Evolutionary conservation across 129 eudicot genomes (phyloP).

Genomic region (Gnaphalium uliginosum): DNA sequence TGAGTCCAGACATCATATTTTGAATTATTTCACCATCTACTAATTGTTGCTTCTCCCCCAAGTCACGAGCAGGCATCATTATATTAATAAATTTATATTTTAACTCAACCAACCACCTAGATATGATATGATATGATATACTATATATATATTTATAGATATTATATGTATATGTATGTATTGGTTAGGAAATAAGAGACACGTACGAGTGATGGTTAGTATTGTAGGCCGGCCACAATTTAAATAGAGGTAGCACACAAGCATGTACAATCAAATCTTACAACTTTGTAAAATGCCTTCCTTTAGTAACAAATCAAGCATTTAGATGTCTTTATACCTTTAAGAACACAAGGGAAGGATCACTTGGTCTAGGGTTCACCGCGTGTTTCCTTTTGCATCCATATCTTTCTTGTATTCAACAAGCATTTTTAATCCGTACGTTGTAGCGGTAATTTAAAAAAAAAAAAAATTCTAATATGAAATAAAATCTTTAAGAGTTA

Average conservation of each 20-base stretch:
- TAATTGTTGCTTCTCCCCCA: conserved; percentile 38
- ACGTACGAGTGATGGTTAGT: not conserved
- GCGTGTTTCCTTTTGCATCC: not conserved
- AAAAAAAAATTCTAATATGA: too few relatives aligned
- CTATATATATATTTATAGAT: not conserved
- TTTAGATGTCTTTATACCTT: conserved; percentile 25
- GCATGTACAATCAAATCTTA: not conserved
- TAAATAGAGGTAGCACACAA: conserved; percentile 22
- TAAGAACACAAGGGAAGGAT: conserved; percentile 24
- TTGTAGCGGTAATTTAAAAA: too few relatives aligned
- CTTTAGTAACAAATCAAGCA: conserved; percentile 50
- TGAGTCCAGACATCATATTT: conserved; percentile 58
- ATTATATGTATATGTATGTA: too few relatives aligned
- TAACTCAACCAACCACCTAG: not conserved
- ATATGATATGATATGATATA: too few relatives aligned
- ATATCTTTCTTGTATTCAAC: not conserved
- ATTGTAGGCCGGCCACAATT: conserved; percentile 27
- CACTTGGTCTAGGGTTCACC: conserved; percentile 17
- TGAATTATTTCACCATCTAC: conserved; percentile 59
- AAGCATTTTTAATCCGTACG: too few relatives aligned
- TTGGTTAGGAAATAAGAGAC: conserved; percentile 5
- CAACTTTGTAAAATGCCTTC: conserved; percentile 19
- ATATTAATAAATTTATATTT: not conserved
- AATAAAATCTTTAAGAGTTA: too few relatives aligned
- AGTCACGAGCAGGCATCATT: conserved; percentile 35